A percentile compares a stretch with the other conserved stretches of the same genome.
Conservation (phyloP, 192 early-diverging fungal species). For the Oehlia diaphana region DNA sequence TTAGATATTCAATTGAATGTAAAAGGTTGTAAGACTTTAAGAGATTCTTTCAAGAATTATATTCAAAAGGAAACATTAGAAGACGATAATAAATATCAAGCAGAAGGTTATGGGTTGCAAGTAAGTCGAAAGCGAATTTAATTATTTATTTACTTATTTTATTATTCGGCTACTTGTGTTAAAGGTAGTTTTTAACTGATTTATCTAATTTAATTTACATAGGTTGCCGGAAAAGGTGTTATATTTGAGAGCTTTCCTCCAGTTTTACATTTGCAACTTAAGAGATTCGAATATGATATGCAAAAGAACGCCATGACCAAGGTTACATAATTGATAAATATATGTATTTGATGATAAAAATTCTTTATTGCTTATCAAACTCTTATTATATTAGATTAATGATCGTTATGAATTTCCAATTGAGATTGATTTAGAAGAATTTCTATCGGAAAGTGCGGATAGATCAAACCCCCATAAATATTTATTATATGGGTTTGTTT, state of each 20-base stretch:
- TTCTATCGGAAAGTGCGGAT: constrained; percentile 68
- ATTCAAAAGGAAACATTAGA: constrained; percentile 88
- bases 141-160: too few relatives aligned
- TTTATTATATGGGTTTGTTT: constrained; percentile 76
- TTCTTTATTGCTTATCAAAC: not conserved
- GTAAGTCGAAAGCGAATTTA: constrained; percentile 11
- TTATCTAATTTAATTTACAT: not conserved
- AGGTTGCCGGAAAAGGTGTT: constrained; percentile 94
- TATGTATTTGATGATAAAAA: not conserved
- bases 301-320: constrained; percentile 88
- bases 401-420: constrained; percentile 93
- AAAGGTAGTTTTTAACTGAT: not conserved
- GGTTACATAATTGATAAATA: constrained; percentile 35
- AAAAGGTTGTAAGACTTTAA: constrained; percentile 85
- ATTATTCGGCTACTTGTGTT: not conserved
- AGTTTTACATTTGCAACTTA: constrained; percentile 94
- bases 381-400: constrained; percentile 63
- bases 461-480: constrained; percentile 72
- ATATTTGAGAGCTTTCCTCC: constrained; percentile 92
- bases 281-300: constrained; percentile 99
- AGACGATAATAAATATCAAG: constrained; percentile 95
- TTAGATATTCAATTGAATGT: constrained; percentile 97
- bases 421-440: constrained; percentile 83
- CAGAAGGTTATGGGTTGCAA: constrained; percentile 94
- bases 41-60: constrained; percentile 91